Conservation (phyloP, 139 green algal species). For the Picochlorum sp. region DNA sequence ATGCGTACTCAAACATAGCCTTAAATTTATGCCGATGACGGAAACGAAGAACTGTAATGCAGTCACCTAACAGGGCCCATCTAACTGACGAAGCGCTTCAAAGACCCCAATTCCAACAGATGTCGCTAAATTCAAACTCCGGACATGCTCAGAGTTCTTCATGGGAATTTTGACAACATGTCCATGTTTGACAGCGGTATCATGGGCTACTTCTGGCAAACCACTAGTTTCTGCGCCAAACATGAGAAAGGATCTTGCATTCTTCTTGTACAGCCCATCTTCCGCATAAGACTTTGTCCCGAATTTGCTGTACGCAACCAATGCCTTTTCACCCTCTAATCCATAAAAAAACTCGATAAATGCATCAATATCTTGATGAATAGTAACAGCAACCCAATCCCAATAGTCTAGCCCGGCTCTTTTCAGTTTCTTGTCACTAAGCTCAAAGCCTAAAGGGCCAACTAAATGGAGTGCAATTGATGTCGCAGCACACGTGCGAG, state of each 20-base stretch:
- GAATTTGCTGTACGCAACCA: slow-evolving; percentile 71
- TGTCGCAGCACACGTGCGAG: slow-evolving; percentile 63
- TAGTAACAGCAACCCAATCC: slow-evolving; percentile 53
- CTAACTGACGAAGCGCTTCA: slow-evolving; percentile 78
- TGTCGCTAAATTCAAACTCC: slow-evolving; percentile 74
- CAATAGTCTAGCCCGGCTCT: slow-evolving; percentile 82
- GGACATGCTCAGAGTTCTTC: slow-evolving; percentile 56
- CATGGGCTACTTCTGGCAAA: slow-evolving; percentile 54
- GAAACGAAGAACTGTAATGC: no score
- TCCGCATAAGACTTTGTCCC: slow-evolving; percentile 36
- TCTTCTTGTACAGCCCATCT: slow-evolving; percentile 47
- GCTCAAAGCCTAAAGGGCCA: slow-evolving; percentile 67
- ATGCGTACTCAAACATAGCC: no score
- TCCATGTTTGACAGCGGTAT: slow-evolving; percentile 21
- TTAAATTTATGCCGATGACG: no score
- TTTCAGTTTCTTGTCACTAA: slow-evolving; percentile 64
- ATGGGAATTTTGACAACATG: slow-evolving; percentile 78
- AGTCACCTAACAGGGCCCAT: no score
- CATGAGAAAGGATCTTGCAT: slow-evolving; percentile 32
- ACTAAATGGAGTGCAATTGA: slow-evolving; percentile 67
- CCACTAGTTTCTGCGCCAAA: slow-evolving; percentile 68
- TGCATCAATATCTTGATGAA: slow-evolving; percentile 57
- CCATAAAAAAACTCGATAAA: slow-evolving; percentile 41
- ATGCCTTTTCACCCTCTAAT: slow-evolving; percentile 29
- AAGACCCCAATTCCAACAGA: slow-evolving; percentile 70